Percentiles rank a stretch among this genome's conserved stretches.
These are phyloP conservation scores for Heritiera littoralis DNA, from an alignment of 345 rosid species.

Conservation along the genomic window DNA sequence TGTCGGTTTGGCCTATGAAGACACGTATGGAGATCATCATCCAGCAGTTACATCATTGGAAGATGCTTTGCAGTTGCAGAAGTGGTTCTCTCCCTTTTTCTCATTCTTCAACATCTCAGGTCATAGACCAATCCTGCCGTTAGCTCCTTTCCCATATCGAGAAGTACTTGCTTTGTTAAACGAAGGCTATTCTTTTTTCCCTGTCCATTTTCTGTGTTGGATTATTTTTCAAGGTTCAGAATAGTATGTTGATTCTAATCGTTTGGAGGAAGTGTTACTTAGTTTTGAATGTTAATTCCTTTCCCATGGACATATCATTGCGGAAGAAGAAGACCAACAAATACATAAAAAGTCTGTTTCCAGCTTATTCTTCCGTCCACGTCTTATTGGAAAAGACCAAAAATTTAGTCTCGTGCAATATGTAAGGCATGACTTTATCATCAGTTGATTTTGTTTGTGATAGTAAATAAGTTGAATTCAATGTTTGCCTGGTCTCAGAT, in stretches of 20 bases:
- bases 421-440: slow-evolving; percentile 42
- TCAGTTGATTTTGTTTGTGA: background rate
- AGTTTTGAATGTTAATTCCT: background rate
- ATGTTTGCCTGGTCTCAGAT: slow-evolving; percentile 46
- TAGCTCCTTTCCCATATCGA: slow-evolving; percentile 16
- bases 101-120: slow-evolving; percentile 70
- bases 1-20: no score
- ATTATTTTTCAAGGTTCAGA: background rate
- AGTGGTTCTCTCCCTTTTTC: slow-evolving; percentile 48
- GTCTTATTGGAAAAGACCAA: slow-evolving; percentile 39
- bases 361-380: slow-evolving; percentile 65
- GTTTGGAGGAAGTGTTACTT: no score
- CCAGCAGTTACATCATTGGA: slow-evolving; percentile 55
- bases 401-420: slow-evolving; percentile 87
- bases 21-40: slow-evolving; percentile 31
- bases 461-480: background rate
- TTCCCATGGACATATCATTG: background rate
- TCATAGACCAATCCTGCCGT: slow-evolving; percentile 75
- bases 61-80: slow-evolving; percentile 70
- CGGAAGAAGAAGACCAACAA: slow-evolving; percentile 31
- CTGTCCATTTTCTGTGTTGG: background rate
- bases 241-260: no score
- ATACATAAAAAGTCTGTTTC: slow-evolving; percentile 35
- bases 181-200: no score
- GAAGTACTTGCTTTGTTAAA: no score